phyloP scores from a whole-genome alignment of 2,329 filamentous ascomycete species.

The Phaeosphaeriaceae sp. region DNA sequence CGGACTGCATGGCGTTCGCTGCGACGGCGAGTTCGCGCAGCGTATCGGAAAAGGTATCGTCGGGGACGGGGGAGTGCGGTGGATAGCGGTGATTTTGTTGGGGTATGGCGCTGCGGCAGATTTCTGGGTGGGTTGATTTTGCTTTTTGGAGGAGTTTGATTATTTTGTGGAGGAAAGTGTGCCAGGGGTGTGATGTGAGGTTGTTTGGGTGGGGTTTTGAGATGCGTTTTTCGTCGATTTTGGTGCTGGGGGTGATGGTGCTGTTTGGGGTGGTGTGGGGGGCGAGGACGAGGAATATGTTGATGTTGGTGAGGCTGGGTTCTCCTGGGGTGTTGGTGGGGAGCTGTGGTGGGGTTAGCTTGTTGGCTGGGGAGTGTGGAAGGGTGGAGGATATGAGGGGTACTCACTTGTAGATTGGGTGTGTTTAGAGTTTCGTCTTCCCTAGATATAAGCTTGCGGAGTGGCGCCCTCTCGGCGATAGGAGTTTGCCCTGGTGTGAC shows the following conservation, averaged over 20 bases:
- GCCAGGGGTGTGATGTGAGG: constrained; percentile 27
- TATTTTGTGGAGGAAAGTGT: constrained; percentile 25
- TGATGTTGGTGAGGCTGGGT: constrained; percentile 52
- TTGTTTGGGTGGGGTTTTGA: constrained; percentile 14
- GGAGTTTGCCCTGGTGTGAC: not conserved
- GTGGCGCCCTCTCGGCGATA: not conserved
- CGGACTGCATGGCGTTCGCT: constrained; percentile 27
- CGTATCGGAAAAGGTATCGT: constrained; percentile 18
- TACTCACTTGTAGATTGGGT: constrained; percentile 3
- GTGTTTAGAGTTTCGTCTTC: not conserved
- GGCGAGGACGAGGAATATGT: constrained; percentile 66
- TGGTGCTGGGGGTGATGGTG: constrained; percentile 63
- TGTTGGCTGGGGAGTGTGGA: not conserved
- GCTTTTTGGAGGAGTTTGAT: constrained; percentile 18
- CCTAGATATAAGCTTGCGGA: not conserved
- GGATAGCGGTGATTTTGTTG: not conserved
- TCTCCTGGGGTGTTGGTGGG: constrained; percentile 10
- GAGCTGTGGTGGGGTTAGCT: constrained; percentile 8
- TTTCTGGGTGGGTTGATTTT: constrained; percentile 16
- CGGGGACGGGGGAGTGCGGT: not conserved
- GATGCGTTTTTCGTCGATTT: constrained; percentile 33
- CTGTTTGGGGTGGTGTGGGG: not conserved
- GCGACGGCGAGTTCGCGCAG: constrained; percentile 42
- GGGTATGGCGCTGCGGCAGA: not conserved
- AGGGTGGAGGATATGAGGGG: not conserved